Percentiles rank a stretch among this genome's conserved stretches.
These are phyloP conservation scores for Flaveria sonorensis DNA, from an alignment of 129 eudicot genomes.

Conservation along the genomic window DNA sequence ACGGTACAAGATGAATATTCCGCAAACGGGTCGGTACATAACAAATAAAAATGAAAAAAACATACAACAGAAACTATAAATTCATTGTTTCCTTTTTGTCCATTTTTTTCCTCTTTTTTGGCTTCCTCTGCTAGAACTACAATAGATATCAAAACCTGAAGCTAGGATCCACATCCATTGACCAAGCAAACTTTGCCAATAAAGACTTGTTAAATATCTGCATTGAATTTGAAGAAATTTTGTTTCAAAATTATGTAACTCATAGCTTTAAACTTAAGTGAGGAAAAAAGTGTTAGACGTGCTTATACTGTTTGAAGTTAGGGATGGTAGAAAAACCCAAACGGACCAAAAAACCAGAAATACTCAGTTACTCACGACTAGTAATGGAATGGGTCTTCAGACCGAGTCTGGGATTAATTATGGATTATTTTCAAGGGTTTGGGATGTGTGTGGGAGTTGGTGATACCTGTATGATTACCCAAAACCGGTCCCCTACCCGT, in stretches of 20 bases:
- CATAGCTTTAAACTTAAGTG: not conserved
- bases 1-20: constrained; percentile 47
- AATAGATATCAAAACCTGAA: constrained; percentile 71
- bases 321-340: not conserved
- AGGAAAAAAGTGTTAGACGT: not conserved
- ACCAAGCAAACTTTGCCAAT: constrained; percentile 92
- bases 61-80: constrained; percentile 26
- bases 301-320: not conserved
- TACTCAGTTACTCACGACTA: no score
- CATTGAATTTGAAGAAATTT: constrained; percentile 18
- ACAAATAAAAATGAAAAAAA: constrained; percentile 18
- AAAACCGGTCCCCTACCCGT: not conserved
- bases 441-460: not conserved
- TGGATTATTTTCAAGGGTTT: not conserved
- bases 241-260: not conserved
- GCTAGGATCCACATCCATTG: constrained; percentile 91
- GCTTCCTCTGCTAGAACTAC: constrained; percentile 28
- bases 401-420: not conserved
- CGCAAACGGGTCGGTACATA: constrained; percentile 15
- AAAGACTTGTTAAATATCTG: constrained; percentile 95
- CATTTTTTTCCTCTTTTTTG: not conserved
- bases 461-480: not conserved
- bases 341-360: no score
- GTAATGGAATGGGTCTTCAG: no score
- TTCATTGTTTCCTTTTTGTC: constrained; percentile 28